A percentile compares a stretch with the other conserved stretches of the same genome.
Conservation (phyloP, 2,329 filamentous ascomycete species). For the Phialemoniopsis sp. region DNA sequence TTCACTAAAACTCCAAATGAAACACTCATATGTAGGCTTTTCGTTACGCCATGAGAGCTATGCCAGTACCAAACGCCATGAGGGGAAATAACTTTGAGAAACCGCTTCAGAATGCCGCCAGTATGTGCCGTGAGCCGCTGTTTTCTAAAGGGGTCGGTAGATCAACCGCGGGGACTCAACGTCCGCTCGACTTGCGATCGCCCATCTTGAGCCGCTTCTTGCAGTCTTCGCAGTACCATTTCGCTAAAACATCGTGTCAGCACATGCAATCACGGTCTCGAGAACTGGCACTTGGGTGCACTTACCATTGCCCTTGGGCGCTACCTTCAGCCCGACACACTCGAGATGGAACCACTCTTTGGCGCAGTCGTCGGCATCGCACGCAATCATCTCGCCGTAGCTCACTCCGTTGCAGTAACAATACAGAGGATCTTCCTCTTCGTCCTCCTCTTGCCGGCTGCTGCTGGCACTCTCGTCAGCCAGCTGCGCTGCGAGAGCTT, state of each 20-base stretch:
- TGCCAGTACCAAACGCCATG: too few relatives aligned
- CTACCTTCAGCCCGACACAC: slow-evolving; percentile 74
- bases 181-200: slow-evolving; percentile 46
- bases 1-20: too few relatives aligned
- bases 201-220: slow-evolving; percentile 59
- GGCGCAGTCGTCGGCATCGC: slow-evolving; percentile 68
- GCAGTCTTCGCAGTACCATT: slow-evolving; percentile 81
- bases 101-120: too few relatives aligned
- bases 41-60: too few relatives aligned
- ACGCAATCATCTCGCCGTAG: slow-evolving; percentile 82
- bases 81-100: too few relatives aligned
- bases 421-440: slow-evolving; percentile 68
- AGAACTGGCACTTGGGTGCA: slow-evolving; percentile 14
- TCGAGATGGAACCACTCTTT: slow-evolving; percentile 82
- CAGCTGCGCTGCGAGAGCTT: slow-evolving; percentile 25
- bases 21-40: too few relatives aligned
- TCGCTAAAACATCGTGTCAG: slow-evolving; percentile 48
- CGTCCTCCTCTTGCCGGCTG: slow-evolving; percentile 40
- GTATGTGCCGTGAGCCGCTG: too few relatives aligned
- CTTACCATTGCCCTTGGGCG: slow-evolving; percentile 72
- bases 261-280: slow-evolving; percentile 11
- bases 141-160: too few relatives aligned
- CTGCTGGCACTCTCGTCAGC: slow-evolving; percentile 17
- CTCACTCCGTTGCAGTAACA: slow-evolving; percentile 78
- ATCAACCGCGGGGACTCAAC: too few relatives aligned